phyloP scores from a whole-genome alignment of 2,329 filamentous ascomycete species.

The Colletotrichum sp. region DNA sequence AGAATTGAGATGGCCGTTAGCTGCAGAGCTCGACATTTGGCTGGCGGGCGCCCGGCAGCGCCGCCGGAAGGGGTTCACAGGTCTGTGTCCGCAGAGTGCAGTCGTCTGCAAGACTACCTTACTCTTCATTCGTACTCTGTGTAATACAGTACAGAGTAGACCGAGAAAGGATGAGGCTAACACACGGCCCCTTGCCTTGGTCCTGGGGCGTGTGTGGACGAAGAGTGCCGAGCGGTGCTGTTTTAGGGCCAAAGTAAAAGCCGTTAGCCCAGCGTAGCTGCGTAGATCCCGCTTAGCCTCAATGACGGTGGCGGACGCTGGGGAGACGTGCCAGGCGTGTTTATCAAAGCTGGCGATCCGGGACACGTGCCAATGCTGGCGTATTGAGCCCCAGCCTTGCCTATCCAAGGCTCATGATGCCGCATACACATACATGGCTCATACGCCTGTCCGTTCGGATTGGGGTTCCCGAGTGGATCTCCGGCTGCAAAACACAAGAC shows the following conservation, averaged over 20 bases:
- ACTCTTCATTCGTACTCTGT: background rate
- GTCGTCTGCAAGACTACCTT: background rate
- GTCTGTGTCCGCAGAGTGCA: background rate
- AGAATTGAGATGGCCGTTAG: slow-evolving; percentile 15
- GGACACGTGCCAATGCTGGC: slow-evolving; percentile 1
- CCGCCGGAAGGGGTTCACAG: background rate
- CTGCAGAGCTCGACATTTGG: slow-evolving; percentile 2
- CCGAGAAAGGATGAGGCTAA: slow-evolving; percentile 10
- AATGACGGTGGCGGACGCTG: background rate
- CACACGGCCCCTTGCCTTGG: slow-evolving; percentile 13
- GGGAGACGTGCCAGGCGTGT: background rate
- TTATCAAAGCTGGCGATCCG: slow-evolving; percentile 7
- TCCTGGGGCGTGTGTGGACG: background rate
- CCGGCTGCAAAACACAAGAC: background rate
- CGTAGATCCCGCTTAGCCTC: slow-evolving; percentile 14
- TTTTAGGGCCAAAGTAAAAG: slow-evolving; percentile 12
- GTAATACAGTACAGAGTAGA: background rate
- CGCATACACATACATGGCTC: background rate
- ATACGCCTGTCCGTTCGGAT: background rate
- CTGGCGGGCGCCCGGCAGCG: background rate
- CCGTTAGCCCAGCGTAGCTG: slow-evolving; percentile 17
- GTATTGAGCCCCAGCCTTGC: background rate
- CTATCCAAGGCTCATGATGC: background rate
- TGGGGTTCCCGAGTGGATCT: background rate
- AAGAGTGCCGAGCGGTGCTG: slow-evolving; percentile 19